A percentile compares a stretch with the other conserved stretches of the same genome.
Evolutionary conservation across 177 flowering plant species (phyloP).

Genomic region (Vitis hybrid): DNA sequence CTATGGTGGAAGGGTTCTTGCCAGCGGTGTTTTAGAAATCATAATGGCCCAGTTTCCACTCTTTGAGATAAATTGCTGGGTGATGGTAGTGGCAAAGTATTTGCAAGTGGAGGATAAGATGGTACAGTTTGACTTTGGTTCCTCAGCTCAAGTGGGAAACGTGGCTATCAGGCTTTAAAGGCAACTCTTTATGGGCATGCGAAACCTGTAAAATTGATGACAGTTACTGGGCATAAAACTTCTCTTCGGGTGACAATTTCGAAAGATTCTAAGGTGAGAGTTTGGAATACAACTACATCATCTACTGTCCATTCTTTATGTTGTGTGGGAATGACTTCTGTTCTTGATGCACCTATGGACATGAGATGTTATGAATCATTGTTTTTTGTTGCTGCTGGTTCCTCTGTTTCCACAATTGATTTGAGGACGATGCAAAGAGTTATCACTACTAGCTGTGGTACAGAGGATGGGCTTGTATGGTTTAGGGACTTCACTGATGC

Average conservation of each 20-base stretch:
- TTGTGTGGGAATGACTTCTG: slow-evolving; percentile 60
- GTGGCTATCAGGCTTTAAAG: slow-evolving; percentile 55
- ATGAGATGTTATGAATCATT: slow-evolving; percentile 63
- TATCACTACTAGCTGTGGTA: slow-evolving; percentile 32
- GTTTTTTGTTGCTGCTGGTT: slow-evolving; percentile 62
- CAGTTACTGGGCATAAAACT: slow-evolving; percentile 65
- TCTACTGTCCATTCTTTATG: slow-evolving; percentile 47
- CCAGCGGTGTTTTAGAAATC: slow-evolving; percentile 57
- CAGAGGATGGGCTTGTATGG: slow-evolving; percentile 19
- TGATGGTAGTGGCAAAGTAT: slow-evolving; percentile 37
- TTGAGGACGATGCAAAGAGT: slow-evolving; percentile 67
- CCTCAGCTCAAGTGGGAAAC: slow-evolving; percentile 54
- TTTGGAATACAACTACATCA: slow-evolving; percentile 64
- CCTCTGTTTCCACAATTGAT: slow-evolving; percentile 59
- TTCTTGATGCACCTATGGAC: slow-evolving; percentile 45
- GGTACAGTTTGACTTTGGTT: slow-evolving; percentile 79
- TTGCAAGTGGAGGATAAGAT: slow-evolving; percentile 81
- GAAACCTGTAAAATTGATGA: slow-evolving; percentile 43
- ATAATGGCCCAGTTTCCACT: slow-evolving; percentile 52
- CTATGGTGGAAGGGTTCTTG: slow-evolving; percentile 75
- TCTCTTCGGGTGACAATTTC: slow-evolving; percentile 63
- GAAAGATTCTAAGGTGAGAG: slow-evolving; percentile 60
- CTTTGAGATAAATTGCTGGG: slow-evolving; percentile 61
- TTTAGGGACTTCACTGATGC: slow-evolving; percentile 36
- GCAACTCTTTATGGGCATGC: slow-evolving; percentile 68